Evolutionary conservation across 2,329 filamentous ascomycete species (phyloP).

Genomic region (Xylaria sp.): DNA sequence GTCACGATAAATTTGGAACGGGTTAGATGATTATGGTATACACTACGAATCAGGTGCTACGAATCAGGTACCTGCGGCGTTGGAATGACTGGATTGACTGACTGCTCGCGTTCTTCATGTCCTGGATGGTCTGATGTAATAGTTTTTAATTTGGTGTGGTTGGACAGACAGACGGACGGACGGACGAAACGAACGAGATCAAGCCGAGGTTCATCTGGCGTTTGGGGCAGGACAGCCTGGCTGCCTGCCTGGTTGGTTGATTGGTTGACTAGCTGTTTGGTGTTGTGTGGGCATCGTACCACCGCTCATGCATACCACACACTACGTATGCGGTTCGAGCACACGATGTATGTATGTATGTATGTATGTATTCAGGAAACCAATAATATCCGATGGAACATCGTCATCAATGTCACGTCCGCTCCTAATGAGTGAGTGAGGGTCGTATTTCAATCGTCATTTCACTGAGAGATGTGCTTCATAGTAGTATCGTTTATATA

Average conservation of each 20-base stretch:
- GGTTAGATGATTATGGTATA: constrained; percentile 1
- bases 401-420: no score
- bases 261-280: neutral
- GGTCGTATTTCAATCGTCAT: no score
- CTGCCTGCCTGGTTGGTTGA: no score
- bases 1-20: neutral
- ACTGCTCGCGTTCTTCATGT: no score
- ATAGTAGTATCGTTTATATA: neutral
- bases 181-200: no score
- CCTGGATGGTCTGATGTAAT: constrained; percentile 1
- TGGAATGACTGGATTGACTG: neutral
- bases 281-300: neutral
- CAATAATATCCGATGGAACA: neutral
- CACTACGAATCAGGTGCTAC: no score
- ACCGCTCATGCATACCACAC: constrained; percentile 6
- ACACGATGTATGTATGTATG: no score
- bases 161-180: no score
- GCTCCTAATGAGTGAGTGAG: no score
- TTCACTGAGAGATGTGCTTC: no score
- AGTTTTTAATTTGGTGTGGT: constrained; percentile 6
- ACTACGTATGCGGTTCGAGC: no score
- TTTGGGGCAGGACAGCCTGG: neutral
- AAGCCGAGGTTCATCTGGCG: constrained; percentile 2
- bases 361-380: neutral
- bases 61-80: neutral